Base-by-base conservation (phyloP, 352 stramenopile species). In the Plasmopara viticola region DNA sequence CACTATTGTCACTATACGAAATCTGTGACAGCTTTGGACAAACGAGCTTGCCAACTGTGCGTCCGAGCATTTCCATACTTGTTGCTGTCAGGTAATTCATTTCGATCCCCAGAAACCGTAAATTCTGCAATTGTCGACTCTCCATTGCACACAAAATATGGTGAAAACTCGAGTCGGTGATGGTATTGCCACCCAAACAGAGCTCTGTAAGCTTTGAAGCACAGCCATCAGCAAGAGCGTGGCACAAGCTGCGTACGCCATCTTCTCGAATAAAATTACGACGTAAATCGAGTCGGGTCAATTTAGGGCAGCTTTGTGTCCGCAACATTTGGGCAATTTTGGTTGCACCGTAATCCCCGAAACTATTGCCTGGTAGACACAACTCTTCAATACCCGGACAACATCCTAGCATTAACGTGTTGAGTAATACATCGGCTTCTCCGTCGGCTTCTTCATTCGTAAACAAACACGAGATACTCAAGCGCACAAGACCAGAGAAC, bases 241-340 rank as follows among this genome's bases (percentile, higher is more conserved):
- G 72, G 50, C 82, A 93, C 42, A 93, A 49, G 15, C 72, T 82
- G 12, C 79, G 74, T 34, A 86, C 65, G 13, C 83, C 83, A 53
- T 87, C 72, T 53, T 94, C 84, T 20, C 79, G 79, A 44, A 94
- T 90, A 59, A 92, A 94, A 49, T 94, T 94, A 35, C 81, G 78
- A 5, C 81, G 75, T 56, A 94, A 47, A 51, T 94, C 84, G 28
- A 94, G 56, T 2, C 79, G 70, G 48, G 74, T 90, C 14, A 94
- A 74, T 48, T 88, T 72, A 8, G 84, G 77, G 48, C 79, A 94
- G 18, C 84, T 73, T 40, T 80, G 62, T n/a, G 84, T 81, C 9
- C 75, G 75, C 41, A 94, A 70, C 75, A 94, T 81, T 62, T 92
- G 76, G 18, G 82, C 74, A 30, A 94, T 70, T 59, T 91, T 90